phyloP scores from a whole-genome alignment of 495 filamentous ascomycete species.

The Neurospora sublineolata region DNA sequence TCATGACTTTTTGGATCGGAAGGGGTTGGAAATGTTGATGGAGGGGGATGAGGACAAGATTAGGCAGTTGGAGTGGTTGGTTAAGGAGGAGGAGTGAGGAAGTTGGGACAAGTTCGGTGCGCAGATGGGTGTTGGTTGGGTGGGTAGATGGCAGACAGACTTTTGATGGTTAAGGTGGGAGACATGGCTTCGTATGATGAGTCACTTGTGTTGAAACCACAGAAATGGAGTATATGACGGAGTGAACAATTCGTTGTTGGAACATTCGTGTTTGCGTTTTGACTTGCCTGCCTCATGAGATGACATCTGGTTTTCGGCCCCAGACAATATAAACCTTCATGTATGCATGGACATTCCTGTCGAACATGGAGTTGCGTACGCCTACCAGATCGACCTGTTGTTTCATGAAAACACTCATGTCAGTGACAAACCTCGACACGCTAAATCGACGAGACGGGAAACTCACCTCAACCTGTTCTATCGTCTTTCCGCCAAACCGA shows the following conservation, averaged over 20 bases:
- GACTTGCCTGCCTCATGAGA: not conserved
- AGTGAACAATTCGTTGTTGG: not conserved
- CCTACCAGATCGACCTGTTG: slow-evolving; percentile 45
- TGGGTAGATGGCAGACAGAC: not conserved
- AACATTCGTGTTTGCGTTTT: not conserved
- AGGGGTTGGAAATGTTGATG: slow-evolving; percentile 36
- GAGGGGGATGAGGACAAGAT: slow-evolving; percentile 27
- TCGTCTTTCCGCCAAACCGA: slow-evolving; percentile 27
- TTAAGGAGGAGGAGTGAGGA: not conserved
- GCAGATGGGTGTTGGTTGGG: not conserved
- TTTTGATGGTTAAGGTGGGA: not conserved
- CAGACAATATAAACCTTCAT: slow-evolving; percentile 42
- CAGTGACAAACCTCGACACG: not conserved
- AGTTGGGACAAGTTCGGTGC: not conserved
- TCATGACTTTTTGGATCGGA: slow-evolving; percentile 45
- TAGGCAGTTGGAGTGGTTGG: slow-evolving; percentile 40
- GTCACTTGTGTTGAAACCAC: not conserved
- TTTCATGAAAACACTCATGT: not conserved
- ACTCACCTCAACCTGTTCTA: slow-evolving; percentile 31
- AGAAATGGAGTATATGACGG: not conserved
- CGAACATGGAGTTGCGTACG: slow-evolving; percentile 43
- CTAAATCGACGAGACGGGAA: not conserved
- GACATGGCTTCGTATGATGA: not conserved
- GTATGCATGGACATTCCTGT: slow-evolving; percentile 45
- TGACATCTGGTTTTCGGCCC: slow-evolving; percentile 38